Conservation (phyloP, 345 rosid genomes). For the Euclidium syriacum region DNA sequence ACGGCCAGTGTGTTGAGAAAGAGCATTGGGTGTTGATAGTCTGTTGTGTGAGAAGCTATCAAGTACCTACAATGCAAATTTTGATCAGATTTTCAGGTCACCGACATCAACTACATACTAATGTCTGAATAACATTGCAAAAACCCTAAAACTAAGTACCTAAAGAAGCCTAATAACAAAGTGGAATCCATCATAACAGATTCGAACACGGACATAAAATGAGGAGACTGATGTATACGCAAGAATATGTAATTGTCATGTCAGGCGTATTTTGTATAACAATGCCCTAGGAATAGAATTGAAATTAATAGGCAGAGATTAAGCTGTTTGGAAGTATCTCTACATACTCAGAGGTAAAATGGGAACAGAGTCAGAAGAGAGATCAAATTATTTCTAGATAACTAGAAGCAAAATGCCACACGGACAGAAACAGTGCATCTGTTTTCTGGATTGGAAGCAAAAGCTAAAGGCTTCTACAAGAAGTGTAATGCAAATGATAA, state of each 20-base stretch:
- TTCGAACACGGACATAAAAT: too few relatives aligned
- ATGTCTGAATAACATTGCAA: not conserved
- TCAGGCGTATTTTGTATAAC: not conserved
- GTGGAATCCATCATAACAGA: not conserved
- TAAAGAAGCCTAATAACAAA: not conserved
- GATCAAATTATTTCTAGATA: not conserved
- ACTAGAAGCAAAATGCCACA: not conserved
- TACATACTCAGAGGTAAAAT: not conserved
- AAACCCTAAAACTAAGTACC: not conserved
- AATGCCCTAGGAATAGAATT: not conserved
- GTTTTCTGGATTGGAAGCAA: too few relatives aligned
- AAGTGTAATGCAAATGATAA: too few relatives aligned
- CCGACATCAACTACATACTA: not conserved
- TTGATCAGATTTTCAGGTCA: not conserved
- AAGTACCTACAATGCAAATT: slow-evolving; percentile 45
- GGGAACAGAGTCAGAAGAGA: not conserved
- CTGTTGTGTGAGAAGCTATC: slow-evolving; percentile 81
- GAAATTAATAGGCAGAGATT: too few relatives aligned
- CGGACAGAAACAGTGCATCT: not conserved
- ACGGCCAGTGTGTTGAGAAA: slow-evolving; percentile 65
- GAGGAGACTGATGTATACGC: not conserved
- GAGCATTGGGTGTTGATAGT: slow-evolving; percentile 75
- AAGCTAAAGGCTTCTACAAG: too few relatives aligned
- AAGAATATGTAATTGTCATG: not conserved
- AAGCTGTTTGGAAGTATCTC: not conserved